Evolutionary conservation across 164 flowering plant genomes (phyloP).

Genomic region (Nymphaea thermarum): DNA sequence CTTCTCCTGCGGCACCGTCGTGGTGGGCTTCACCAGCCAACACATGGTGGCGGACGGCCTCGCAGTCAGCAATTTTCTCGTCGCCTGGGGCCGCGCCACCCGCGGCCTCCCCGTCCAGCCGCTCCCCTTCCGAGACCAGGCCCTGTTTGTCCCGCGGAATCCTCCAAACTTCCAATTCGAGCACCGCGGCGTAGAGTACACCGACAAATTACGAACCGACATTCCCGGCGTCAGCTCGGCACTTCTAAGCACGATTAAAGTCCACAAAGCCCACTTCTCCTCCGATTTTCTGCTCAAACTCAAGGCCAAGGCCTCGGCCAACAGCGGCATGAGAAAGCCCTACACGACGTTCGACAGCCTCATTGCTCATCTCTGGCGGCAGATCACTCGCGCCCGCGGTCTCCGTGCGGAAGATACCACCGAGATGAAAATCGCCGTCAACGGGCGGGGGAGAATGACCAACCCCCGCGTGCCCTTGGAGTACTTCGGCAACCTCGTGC

Average conservation of each 20-base stretch:
- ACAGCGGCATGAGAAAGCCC: neutral
- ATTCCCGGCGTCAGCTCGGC: neutral
- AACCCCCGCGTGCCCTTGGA: conserved; percentile 1
- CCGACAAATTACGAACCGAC: too few relatives aligned
- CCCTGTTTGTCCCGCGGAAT: conserved; percentile 2
- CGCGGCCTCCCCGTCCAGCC: conserved; percentile 2
- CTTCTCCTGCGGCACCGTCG: conserved; percentile 10
- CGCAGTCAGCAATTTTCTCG: conserved; percentile 8
- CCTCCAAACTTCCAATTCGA: conserved; percentile 8
- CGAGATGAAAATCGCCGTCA: conserved; percentile 4
- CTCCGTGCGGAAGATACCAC: neutral
- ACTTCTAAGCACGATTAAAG: neutral
- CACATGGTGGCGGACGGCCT: conserved; percentile 11
- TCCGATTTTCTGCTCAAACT: conserved; percentile 2
- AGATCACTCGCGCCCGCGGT: conserved; percentile 6
- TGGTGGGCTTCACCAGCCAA: conserved; percentile 8
- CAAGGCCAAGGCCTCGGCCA: neutral
- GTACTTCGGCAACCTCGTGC: conserved; percentile 7
- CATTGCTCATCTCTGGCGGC: conserved; percentile 10
- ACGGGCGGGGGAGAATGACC: conserved; percentile 7
- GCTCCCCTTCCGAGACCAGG: conserved; percentile 2
- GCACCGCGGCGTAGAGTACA: conserved; percentile 3
- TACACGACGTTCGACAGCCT: conserved; percentile 8
- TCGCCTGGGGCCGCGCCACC: conserved; percentile 6
- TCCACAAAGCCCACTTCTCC: conserved; percentile 2